phyloP scores from a whole-genome alignment of 2,329 filamentous ascomycete genomes.

The Penicillium polonicum region DNA sequence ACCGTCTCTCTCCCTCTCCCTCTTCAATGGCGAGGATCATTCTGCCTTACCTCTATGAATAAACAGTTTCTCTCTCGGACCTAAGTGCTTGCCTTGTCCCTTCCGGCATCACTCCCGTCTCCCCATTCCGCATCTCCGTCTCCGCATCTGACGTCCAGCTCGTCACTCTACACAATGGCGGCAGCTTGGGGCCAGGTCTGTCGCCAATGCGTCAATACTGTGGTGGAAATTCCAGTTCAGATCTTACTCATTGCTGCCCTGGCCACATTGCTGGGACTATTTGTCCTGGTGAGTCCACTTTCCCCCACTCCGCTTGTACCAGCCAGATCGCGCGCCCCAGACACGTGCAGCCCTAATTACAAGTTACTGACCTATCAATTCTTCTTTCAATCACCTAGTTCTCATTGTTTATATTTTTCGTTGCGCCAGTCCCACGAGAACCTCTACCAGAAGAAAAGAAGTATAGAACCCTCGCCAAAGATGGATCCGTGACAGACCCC shows the following conservation, averaged over 20 bases:
- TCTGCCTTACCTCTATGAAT: constrained; percentile 5
- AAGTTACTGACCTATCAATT: background rate
- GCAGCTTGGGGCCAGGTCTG: constrained; percentile 31
- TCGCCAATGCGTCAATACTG: constrained; percentile 33
- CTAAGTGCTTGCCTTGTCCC: constrained; percentile 13
- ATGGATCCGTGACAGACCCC: constrained; percentile 56
- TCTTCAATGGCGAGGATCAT: constrained; percentile 1
- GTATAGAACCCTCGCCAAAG: constrained; percentile 71
- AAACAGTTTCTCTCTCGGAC: background rate
- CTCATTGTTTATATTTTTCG: constrained; percentile 67
- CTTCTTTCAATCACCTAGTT: constrained; percentile 44
- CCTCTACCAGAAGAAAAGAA: constrained; percentile 77
- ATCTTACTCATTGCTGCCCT: constrained; percentile 31
- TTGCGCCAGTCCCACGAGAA: constrained; percentile 77
- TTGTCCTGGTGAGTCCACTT: constrained; percentile 35
- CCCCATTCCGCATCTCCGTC: constrained; percentile 8
- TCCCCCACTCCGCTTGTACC: background rate
- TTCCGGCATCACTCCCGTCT: constrained; percentile 15
- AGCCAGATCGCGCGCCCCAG: background rate
- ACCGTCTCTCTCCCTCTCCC: background rate
- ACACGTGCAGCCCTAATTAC: background rate
- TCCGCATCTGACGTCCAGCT: constrained; percentile 3
- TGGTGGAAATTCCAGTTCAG: constrained; percentile 29
- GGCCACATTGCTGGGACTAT: constrained; percentile 32
- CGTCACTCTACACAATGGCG: constrained; percentile 25